Base-by-base conservation (phyloP, 1,139 yeast species). In the Suhomyces choctaworum region DNA sequence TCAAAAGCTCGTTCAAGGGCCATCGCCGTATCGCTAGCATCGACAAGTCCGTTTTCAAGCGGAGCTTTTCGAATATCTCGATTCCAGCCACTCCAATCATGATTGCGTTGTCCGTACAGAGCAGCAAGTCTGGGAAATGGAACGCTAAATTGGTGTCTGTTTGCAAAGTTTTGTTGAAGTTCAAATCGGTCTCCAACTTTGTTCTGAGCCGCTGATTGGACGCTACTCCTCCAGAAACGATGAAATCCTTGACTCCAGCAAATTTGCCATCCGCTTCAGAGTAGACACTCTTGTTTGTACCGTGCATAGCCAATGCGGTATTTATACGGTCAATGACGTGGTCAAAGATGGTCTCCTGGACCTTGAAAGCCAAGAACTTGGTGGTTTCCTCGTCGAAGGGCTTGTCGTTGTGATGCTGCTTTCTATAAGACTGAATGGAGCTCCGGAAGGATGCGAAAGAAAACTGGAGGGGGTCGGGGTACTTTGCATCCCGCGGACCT, bases 41-140 rank as follows among this genome's bases (percentile, higher is more conserved):
- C 11, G 62, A 64, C 27, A 82, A 53, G 20, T 71, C 75, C 0
- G 87, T 75, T 13, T 69, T 66, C 19, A 72, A 39, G 3, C 69
- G 50, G 22, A 68, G 65, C 9, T 58, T 53, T 54, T 89, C 96
- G 54, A 67, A 83, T 11, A 89, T 65, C 53, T 90, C 96, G 9
- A 90, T 85, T 0, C 97, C 98, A 0, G 97, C 96, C 78, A 95
- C 86, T 0, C 97, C 98, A 36, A 92, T 92, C 99, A 92, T 92
- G 2, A 89, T 76, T 0, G 97, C 96, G 59, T 92, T 94, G 54
- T 92, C 98, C 0, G 97, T 88, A 54, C 98, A 94, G 45, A 90
- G 66, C 5, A 72, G 63, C 6, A 80, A 66, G 19, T 76, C 80
- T 0, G 97, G 96, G 49, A 82, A 89, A 49, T 77, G 78, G 42